phyloP scores from a whole-genome alignment of 306 rosid genomes.

The Lathyrus aphaca region DNA sequence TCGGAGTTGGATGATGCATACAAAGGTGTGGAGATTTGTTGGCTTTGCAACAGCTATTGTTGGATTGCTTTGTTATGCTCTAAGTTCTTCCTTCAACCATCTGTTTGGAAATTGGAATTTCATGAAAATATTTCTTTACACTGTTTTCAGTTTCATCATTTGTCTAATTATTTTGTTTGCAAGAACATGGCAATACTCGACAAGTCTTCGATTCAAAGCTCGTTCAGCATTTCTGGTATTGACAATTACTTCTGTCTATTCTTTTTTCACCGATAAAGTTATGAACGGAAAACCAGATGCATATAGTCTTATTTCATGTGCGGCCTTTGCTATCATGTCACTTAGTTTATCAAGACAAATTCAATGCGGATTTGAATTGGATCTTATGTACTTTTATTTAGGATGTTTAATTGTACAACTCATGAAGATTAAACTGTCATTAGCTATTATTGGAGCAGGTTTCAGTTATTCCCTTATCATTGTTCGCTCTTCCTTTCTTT shows the following conservation, averaged over 20 bases:
- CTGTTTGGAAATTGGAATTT: conserved; percentile 34
- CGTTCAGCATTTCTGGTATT: conserved; percentile 13
- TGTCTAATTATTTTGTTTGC: neutral
- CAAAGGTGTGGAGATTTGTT: conserved; percentile 18
- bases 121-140: conserved; percentile 4
- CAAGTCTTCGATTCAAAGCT: neutral
- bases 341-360: neutral
- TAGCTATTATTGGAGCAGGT: neutral
- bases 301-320: conserved; percentile 33
- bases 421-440: conserved; percentile 13
- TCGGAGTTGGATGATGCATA: too few relatives aligned
- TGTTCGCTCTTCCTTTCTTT: neutral
- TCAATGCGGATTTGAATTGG: conserved; percentile 15
- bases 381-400: too few relatives aligned
- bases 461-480: conserved; percentile 2
- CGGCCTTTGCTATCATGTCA: conserved; percentile 42
- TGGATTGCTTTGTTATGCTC: conserved; percentile 18
- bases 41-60: conserved; percentile 16
- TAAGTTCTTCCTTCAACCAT: conserved; percentile 27
- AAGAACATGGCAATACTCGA: neutral
- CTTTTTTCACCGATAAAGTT: neutral
- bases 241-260: conserved; percentile 8
- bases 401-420: conserved; percentile 15
- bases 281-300: neutral
- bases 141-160: neutral